phyloP scores from a whole-genome alignment of 768 basidiomycete species.

The Rhodocollybia butyracea region DNA sequence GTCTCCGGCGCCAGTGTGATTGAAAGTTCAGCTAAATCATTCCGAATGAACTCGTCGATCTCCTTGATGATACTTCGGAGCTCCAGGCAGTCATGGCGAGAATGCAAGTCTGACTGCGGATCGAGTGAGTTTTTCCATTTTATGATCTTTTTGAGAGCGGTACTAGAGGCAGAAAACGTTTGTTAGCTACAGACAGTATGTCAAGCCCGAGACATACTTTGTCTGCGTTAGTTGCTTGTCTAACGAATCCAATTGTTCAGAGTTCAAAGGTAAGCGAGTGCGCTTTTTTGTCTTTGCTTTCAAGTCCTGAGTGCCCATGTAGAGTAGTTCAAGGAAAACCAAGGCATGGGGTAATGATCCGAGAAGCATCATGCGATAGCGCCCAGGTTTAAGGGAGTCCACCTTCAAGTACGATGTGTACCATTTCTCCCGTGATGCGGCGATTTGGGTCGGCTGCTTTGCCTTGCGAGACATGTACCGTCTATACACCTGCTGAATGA shows the following conservation, averaged over 20 bases:
- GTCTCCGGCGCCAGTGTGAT: neutral
- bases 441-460: slow-evolving; percentile 12
- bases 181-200: no score
- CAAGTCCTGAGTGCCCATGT: neutral
- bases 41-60: neutral
- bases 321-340: neutral
- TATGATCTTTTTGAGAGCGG: neutral
- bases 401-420: neutral
- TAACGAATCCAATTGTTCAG: neutral
- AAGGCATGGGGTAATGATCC: slow-evolving; percentile 7
- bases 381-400: neutral
- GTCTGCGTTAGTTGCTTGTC: slow-evolving; percentile 2
- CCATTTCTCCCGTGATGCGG: slow-evolving; percentile 7
- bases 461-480: slow-evolving; percentile 5
- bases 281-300: neutral
- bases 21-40: neutral
- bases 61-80: neutral
- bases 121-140: neutral
- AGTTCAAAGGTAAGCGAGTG: neutral
- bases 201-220: neutral
- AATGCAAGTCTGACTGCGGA: slow-evolving; percentile 1
- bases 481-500: slow-evolving; percentile 19
- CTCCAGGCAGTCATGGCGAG: neutral
- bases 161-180: neutral
- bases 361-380: slow-evolving; percentile 8